phyloP scores from a whole-genome alignment of 2,329 filamentous ascomycete species.

The Aspergillus brunneoviolaceus region DNA sequence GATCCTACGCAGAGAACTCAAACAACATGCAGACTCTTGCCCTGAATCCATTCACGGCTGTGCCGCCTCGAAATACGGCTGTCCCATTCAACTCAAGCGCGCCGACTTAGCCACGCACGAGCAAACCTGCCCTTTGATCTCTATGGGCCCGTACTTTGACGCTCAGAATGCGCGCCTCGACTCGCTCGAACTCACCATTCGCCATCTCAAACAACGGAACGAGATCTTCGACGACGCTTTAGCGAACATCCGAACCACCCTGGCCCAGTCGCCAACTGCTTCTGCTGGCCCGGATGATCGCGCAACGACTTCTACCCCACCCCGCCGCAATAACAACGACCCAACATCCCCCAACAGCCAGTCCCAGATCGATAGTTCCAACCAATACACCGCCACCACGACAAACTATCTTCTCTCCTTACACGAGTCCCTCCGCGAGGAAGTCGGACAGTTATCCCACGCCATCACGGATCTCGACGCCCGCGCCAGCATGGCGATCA shows the following conservation, averaged over 20 bases:
- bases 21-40: slow-evolving; percentile 40
- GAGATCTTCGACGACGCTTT: slow-evolving; percentile 49
- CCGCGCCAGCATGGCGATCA: slow-evolving; percentile 60
- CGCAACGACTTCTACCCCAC: not conserved
- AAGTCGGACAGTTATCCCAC: slow-evolving; percentile 55
- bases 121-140: slow-evolving; percentile 52
- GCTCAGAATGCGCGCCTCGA: slow-evolving; percentile 45
- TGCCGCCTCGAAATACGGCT: slow-evolving; percentile 45
- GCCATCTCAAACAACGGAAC: slow-evolving; percentile 47
- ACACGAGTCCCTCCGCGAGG: slow-evolving; percentile 61
- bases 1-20: slow-evolving; percentile 33
- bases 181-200: slow-evolving; percentile 46
- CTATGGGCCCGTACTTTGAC: slow-evolving; percentile 46
- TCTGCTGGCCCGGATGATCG: slow-evolving; percentile 12
- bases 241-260: slow-evolving; percentile 41
- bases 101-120: slow-evolving; percentile 45
- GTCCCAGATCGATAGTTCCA: slow-evolving; percentile 22
- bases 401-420: slow-evolving; percentile 59
- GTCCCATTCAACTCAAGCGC: slow-evolving; percentile 38
- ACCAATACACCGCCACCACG: slow-evolving; percentile 40
- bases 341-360: slow-evolving; percentile 14
- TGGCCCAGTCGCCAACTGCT: slow-evolving; percentile 33
- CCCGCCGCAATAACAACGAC: not conserved
- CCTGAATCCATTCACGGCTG: slow-evolving; percentile 39
- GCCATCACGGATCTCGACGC: slow-evolving; percentile 61